Conservation (phyloP, 2,329 filamentous ascomycete species). For the Bipolaris zeicola region DNA sequence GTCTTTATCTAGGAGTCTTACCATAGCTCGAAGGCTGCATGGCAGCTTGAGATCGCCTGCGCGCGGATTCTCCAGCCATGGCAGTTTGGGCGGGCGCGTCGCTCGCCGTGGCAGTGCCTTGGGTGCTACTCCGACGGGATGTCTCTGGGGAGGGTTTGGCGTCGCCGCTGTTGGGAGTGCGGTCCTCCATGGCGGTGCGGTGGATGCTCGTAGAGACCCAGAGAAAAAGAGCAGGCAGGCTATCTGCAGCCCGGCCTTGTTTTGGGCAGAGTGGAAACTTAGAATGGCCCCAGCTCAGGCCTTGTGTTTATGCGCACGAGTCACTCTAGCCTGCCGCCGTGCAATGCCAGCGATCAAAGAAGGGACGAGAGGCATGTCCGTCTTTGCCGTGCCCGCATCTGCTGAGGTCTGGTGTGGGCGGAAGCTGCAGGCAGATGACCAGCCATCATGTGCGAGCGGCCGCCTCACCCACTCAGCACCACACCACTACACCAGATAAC, state of each 20-base stretch:
- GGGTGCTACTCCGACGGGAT: conserved; percentile 36
- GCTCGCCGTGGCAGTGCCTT: conserved; percentile 22
- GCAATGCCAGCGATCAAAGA: conserved; percentile 7
- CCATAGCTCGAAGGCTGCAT: conserved; percentile 44
- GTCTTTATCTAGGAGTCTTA: conserved; percentile 13
- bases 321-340: conserved; percentile 19
- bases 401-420: conserved; percentile 17
- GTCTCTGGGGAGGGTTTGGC: conserved; percentile 29
- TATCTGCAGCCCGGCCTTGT: conserved; percentile 12
- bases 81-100: conserved; percentile 29
- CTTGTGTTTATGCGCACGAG: conserved; percentile 22
- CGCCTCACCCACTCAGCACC: conserved; percentile 18
- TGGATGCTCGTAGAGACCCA: too few relatives aligned
- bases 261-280: conserved; percentile 3
- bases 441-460: conserved; percentile 7
- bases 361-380: conserved; percentile 13
- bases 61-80: conserved; percentile 33
- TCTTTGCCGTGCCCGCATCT: conserved; percentile 18
- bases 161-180: conserved; percentile 31
- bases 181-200: conserved; percentile 37
- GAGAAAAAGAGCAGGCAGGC: background rate
- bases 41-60: conserved; percentile 36
- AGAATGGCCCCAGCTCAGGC: conserved; percentile 14
- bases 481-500: conserved; percentile 8
- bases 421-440: conserved; percentile 37